phyloP scores from a whole-genome alignment of 2,329 filamentous ascomycete genomes.

The Amesomyces nigricolor region DNA sequence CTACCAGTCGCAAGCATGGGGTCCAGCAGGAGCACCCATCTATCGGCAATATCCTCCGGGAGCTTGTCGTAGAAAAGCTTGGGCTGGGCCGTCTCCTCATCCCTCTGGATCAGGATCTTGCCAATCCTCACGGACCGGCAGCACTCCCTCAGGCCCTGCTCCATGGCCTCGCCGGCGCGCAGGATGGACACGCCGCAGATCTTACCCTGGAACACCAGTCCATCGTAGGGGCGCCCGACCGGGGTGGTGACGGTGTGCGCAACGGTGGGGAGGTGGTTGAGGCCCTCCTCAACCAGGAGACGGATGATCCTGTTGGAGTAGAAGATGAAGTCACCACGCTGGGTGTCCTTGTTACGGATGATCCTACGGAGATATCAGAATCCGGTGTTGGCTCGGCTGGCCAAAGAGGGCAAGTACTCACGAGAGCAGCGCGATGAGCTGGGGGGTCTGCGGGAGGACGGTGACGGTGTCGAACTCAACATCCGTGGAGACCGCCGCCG shows the following conservation, averaged over 20 bases:
- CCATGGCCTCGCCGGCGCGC: slow-evolving; percentile 97
- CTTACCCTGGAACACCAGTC: slow-evolving; percentile 93
- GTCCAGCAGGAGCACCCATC: slow-evolving; percentile 91
- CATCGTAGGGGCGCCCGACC: slow-evolving; percentile 79
- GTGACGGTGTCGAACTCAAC: slow-evolving; percentile 82
- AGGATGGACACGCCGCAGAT: slow-evolving; percentile 99
- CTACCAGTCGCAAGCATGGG: slow-evolving; percentile 98
- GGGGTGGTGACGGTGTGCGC: slow-evolving; percentile 87
- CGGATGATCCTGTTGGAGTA: slow-evolving; percentile 98
- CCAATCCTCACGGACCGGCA: slow-evolving; percentile 97
- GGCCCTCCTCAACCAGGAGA: slow-evolving; percentile 88
- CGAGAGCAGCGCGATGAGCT: slow-evolving; percentile 96
- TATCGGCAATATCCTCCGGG: slow-evolving; percentile 82
- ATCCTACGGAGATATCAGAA: slow-evolving; percentile 54
- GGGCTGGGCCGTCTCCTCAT: slow-evolving; percentile 88
- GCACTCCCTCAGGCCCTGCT: slow-evolving; percentile 91
- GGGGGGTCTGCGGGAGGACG: slow-evolving; percentile 85
- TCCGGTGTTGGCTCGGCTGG: neutral
- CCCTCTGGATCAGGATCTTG: slow-evolving; percentile 95
- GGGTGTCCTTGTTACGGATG: slow-evolving; percentile 86
- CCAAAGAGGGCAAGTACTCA: slow-evolving; percentile 48
- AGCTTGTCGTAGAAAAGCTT: slow-evolving; percentile 98
- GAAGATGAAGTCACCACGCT: slow-evolving; percentile 96
- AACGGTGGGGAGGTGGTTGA: slow-evolving; percentile 92
- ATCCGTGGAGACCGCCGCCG: slow-evolving; percentile 79